Conservation (phyloP, 257 asterid species). For the Haberlea rhodopensis region DNA sequence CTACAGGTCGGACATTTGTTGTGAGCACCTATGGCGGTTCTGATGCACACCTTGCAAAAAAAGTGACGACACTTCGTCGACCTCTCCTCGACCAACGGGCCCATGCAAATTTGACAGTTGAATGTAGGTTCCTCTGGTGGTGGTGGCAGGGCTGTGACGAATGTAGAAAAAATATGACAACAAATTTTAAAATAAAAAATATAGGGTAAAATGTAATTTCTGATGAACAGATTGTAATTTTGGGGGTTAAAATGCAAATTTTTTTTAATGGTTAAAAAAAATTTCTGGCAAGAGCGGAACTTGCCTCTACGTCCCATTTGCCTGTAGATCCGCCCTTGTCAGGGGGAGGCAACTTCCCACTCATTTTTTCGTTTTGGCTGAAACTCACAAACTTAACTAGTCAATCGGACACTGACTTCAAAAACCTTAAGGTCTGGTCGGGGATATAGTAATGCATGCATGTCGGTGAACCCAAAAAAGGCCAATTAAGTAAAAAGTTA, state of each 20-base stretch:
- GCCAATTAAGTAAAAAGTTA: background rate
- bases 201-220: too few relatives aligned
- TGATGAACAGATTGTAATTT: too few relatives aligned
- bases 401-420: background rate
- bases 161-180: too few relatives aligned
- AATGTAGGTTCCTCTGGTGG: slow-evolving; percentile 65
- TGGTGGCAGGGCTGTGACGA: too few relatives aligned
- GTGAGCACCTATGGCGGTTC: slow-evolving; percentile 70
- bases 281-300: too few relatives aligned
- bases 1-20: slow-evolving; percentile 89
- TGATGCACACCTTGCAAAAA: slow-evolving; percentile 86
- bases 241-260: too few relatives aligned
- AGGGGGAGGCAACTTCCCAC: slow-evolving; percentile 25
- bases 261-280: too few relatives aligned
- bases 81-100: slow-evolving; percentile 68
- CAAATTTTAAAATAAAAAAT: too few relatives aligned
- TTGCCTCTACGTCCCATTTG: too few relatives aligned
- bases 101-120: slow-evolving; percentile 88
- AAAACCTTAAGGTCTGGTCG: background rate
- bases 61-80: slow-evolving; percentile 92
- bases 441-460: background rate
- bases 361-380: slow-evolving; percentile 37
- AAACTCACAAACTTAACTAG: slow-evolving; percentile 14
- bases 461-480: background rate
- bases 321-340: too few relatives aligned